Percentiles rank a stretch among this genome's conserved stretches.
These are phyloP conservation scores for Heritiera fomes DNA, from an alignment of 345 rosid species.

Conservation along the genomic window DNA sequence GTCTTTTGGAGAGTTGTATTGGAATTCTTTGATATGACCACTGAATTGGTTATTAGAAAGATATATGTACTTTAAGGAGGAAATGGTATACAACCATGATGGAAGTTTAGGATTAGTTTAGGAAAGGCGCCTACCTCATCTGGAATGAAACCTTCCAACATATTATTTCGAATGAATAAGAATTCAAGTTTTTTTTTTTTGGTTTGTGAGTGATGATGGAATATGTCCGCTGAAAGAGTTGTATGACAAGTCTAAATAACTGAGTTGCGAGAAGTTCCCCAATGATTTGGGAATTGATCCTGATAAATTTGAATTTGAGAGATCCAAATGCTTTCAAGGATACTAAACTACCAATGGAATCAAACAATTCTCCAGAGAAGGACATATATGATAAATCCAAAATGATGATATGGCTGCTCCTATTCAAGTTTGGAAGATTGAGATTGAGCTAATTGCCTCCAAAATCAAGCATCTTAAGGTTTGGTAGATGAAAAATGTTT, in stretches of 20 bases:
- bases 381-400: too few species aligned
- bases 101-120: not conserved
- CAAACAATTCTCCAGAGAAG: too few species aligned
- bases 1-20: too few species aligned
- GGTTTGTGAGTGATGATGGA: constrained; percentile 9
- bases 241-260: not conserved
- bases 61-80: not conserved
- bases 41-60: too few species aligned
- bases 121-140: constrained; percentile 11
- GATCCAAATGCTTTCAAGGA: not conserved
- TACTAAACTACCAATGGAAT: not conserved
- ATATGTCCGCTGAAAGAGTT: constrained; percentile 26
- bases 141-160: not conserved
- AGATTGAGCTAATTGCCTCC: not conserved
- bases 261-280: not conserved
- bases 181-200: not conserved
- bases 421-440: too few species aligned
- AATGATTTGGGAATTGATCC: constrained; percentile 22
- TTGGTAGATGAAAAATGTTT: constrained; percentile 12
- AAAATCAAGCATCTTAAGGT: not conserved
- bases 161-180: rapidly evolving
- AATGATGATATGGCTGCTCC: too few species aligned
- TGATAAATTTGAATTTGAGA: not conserved
- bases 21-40: too few species aligned
- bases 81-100: not conserved